A percentile compares a stretch with the other conserved stretches of the same genome.
These are phyloP conservation scores for Eucalyptus erythrocorys DNA, from an alignment of 345 rosid species.

Conservation along the genomic window DNA sequence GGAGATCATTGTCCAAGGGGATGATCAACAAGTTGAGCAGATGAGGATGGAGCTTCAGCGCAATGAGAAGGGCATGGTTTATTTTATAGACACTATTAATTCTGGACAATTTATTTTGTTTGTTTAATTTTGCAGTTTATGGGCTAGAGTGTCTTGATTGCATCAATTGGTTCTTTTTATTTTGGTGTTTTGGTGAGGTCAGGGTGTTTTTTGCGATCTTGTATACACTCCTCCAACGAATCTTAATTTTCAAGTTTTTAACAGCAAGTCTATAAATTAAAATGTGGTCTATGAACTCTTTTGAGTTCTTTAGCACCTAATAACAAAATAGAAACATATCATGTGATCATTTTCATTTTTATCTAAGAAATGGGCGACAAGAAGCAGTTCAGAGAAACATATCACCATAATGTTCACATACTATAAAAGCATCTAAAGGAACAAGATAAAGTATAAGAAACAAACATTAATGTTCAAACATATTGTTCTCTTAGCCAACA, in stretches of 20 bases:
- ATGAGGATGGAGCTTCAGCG: conserved; percentile 74
- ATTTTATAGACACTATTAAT: conserved; percentile 15
- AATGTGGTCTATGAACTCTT: neutral
- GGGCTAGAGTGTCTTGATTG: neutral
- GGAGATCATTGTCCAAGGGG: conserved; percentile 76
- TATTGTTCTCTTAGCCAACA: conserved; percentile 71
- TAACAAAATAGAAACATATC: neutral
- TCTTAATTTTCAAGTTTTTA: neutral
- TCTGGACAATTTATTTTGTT: neutral
- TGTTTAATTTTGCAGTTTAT: neutral
- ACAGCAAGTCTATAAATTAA: neutral
- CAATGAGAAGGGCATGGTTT: conserved; percentile 83
- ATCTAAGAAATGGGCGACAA: neutral
- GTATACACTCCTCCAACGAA: neutral
- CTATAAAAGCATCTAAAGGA: neutral
- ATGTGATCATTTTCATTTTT: neutral
- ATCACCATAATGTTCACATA: neutral
- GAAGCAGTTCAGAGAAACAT: neutral
- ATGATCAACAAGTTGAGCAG: conserved; percentile 79
- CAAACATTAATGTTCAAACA: conserved; percentile 2
- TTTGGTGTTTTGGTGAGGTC: no score
- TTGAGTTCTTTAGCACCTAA: neutral
- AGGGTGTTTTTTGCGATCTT: neutral
- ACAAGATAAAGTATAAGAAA: neutral
- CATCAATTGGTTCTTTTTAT: neutral